phyloP scores from a whole-genome alignment of 306 rosid genomes.

The Malus sieversii region DNA sequence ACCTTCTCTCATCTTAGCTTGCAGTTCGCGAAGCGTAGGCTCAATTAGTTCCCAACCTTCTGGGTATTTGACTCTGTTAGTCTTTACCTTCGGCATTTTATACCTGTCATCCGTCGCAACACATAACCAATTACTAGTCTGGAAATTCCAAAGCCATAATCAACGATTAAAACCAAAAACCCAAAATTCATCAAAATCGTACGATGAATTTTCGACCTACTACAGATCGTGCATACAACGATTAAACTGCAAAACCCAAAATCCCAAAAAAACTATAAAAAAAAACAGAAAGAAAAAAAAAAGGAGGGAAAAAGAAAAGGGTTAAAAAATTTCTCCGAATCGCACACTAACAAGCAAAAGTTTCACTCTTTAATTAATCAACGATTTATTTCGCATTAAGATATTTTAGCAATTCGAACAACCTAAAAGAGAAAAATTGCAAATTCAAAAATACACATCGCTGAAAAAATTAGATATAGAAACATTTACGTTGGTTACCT shows the following conservation, averaged over 20 bases:
- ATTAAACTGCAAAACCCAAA: neutral
- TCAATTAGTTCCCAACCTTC: conserved; percentile 95
- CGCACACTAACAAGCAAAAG: neutral
- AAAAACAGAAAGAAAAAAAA: too few relatives aligned
- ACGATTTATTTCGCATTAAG: neutral
- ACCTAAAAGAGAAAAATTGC: neutral
- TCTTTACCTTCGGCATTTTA: conserved; percentile 88
- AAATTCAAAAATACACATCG: neutral
- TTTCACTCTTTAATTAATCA: neutral
- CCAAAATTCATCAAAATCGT: neutral
- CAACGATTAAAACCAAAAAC: neutral
- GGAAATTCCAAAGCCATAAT: neutral
- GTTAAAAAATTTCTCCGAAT: neutral
- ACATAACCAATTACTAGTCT: neutral
- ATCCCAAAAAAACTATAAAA: neutral
- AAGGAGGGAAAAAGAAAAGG: neutral
- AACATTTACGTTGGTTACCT: neutral
- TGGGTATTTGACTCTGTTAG: conserved; percentile 75
- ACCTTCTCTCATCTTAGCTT: conserved; percentile 99
- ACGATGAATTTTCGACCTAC: neutral
- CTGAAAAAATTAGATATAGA: neutral
- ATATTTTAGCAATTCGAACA: neutral
- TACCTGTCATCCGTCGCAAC: conserved; percentile 24
- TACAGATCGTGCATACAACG: neutral
- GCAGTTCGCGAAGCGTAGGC: conserved; percentile 84